phyloP scores from a whole-genome alignment of 768 basidiomycete genomes.

The Phanerochaete carnosa region DNA sequence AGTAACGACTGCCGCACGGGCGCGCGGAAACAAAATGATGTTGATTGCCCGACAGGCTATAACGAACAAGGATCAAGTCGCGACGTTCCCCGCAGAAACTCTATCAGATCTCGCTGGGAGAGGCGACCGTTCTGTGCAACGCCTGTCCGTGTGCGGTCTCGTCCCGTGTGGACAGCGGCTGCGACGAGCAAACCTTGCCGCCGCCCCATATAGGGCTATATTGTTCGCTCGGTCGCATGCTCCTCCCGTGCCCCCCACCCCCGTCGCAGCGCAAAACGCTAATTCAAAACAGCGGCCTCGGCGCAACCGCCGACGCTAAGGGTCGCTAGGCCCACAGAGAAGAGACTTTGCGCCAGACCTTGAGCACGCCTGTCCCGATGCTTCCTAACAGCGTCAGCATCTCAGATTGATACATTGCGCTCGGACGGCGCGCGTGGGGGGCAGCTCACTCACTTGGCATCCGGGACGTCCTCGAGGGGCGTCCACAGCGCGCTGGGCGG shows the following conservation, averaged over 20 bases:
- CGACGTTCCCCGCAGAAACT: neutral
- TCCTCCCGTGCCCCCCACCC: too few species aligned
- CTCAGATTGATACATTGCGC: neutral
- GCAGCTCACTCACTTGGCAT: constrained; percentile 55
- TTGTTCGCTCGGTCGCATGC: too few species aligned
- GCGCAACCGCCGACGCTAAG: neutral
- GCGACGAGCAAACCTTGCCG: neutral
- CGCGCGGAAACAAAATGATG: neutral
- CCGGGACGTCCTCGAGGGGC: constrained; percentile 47
- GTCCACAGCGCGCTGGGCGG: constrained; percentile 45
- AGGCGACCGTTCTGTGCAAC: neutral
- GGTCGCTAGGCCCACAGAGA: constrained; percentile 37
- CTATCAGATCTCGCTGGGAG: neutral
- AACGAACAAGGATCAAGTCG: neutral
- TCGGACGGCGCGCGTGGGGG: neutral
- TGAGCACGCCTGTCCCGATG: constrained; percentile 70
- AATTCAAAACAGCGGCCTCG: too few species aligned
- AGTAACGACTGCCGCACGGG: neutral
- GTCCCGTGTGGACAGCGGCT: neutral
- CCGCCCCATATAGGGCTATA: neutral
- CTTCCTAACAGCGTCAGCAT: constrained; percentile 32
- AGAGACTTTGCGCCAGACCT: constrained; percentile 64
- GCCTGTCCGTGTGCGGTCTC: neutral
- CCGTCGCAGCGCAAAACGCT: too few species aligned
- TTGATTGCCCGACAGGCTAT: neutral